A percentile compares a stretch with the other conserved stretches of the same genome.
Conservation (phyloP, 2,329 filamentous ascomycete species). For the Penicillium fuscoglaucum region DNA sequence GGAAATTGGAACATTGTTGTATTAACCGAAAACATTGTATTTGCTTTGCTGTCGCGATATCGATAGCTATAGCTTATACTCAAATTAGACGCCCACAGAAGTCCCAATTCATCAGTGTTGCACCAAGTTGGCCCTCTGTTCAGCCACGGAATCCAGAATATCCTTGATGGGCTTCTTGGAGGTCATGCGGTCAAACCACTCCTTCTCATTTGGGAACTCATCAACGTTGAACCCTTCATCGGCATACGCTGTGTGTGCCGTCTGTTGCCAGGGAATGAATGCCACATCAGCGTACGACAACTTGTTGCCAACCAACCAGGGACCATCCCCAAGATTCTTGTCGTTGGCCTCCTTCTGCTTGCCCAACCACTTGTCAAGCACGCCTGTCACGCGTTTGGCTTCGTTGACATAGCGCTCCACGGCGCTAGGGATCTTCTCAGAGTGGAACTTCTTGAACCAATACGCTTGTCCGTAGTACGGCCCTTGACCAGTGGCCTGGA, state of each 20-base stretch:
- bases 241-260: not conserved
- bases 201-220: constrained; percentile 12
- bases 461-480: constrained; percentile 51
- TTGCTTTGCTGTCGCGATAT: no score
- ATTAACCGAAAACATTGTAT: not conserved
- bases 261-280: constrained; percentile 39
- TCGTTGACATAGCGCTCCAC: constrained; percentile 47
- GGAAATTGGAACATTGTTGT: not conserved
- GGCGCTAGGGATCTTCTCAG: constrained; percentile 43
- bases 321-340: constrained; percentile 3
- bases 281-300: constrained; percentile 44
- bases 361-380: constrained; percentile 44
- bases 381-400: constrained; percentile 44
- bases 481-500: constrained; percentile 49
- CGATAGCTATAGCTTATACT: not conserved
- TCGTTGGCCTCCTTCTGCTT: constrained; percentile 18
- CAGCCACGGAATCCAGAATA: not conserved
- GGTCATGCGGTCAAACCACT: constrained; percentile 21
- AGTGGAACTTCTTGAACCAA: constrained; percentile 46
- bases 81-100: not conserved
- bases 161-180: constrained; percentile 8
- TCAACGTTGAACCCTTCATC: constrained; percentile 10
- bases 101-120: not conserved
- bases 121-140: not conserved
- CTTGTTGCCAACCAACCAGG: constrained; percentile 47